Evolutionary conservation across 2,329 filamentous ascomycete species (phyloP), one percentile per base, ranked within the genome.

Genomic region (Mycocentrospora acerina): DNA sequence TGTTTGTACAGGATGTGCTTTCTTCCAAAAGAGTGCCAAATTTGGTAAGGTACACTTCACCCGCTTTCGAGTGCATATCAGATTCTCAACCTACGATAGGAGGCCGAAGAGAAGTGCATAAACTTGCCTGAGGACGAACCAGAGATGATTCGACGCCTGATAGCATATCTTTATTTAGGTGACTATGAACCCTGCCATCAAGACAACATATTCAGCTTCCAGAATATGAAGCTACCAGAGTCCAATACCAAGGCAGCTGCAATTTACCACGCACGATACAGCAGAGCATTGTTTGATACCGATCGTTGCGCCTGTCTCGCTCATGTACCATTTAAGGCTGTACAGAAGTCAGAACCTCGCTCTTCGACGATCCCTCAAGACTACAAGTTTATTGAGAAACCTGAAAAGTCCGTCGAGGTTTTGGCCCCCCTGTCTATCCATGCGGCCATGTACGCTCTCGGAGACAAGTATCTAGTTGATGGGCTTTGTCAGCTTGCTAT

Each of bases 351-450:
- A 9, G 19, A 5, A 22, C 19, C 19, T 22, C 19, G 19, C 9
- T 22, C 19, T 22, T 5, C 5, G 5, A 22, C 5, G 5, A 9
- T 22, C 19, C 35, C 30, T 12, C 3, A 13, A 6, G 18, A 40
- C 12, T 36, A 28, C 30, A 37, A 24, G n/a, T 26, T 16, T 7
- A 13, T 22, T 18, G 19, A 25, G n/a, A 44, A 31, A 12, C 22
- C 33, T 7, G 12, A 14, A 14, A 26, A 37, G 7, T 18, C 31
- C 13, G 29, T 45, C n/a, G 24, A 55, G 61, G 29, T 59, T 60
- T 37, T 56, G 51, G 24, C 65, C 51, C 54, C 64, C 59, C 40
- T 57, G 14, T 46, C 42, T 0, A 48, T 48, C 3, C 50, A 55
- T 29, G 46, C 46, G 4, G 42, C 36, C 10, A 52, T 55, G 52